These are phyloP conservation scores for Saccharomycopsis sp. DNA, from an alignment of 805 yeast species.

Conservation along the genomic window DNA sequence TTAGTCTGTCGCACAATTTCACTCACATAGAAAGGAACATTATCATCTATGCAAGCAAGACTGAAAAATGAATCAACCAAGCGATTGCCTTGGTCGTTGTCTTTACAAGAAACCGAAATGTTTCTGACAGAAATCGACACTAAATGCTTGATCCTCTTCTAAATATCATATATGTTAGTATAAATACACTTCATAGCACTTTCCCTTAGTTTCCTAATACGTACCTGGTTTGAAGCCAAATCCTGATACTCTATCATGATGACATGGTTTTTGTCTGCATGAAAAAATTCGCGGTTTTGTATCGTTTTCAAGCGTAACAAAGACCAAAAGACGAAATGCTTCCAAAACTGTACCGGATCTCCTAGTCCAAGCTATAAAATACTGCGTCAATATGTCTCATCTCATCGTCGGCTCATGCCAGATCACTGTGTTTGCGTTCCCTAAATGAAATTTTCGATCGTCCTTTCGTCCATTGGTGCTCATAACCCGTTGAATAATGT, in stretches of 20 bases:
- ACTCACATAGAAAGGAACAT: slow-evolving; percentile 19
- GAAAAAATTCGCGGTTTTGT: background rate
- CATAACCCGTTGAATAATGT: background rate
- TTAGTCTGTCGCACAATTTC: slow-evolving; percentile 5
- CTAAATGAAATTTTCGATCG: background rate
- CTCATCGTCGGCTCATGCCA: no score
- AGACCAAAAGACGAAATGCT: background rate
- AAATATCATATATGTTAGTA: background rate
- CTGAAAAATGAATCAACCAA: slow-evolving; percentile 10
- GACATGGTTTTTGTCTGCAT: background rate
- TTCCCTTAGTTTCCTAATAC: background rate
- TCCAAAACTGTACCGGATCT: no score
- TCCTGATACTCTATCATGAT: background rate
- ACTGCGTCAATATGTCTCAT: no score
- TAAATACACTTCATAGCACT: background rate
- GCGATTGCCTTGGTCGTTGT: background rate
- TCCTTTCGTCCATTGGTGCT: no score
- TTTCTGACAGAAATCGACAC: slow-evolving; percentile 14
- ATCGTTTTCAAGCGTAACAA: background rate
- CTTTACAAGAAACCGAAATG: background rate
- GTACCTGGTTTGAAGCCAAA: background rate
- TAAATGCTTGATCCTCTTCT: slow-evolving; percentile 17
- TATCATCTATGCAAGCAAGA: background rate
- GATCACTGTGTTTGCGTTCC: no score
- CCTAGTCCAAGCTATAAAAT: no score